Conservation (phyloP, 2,329 filamentous ascomycete species). For the Thelonectria discophora region DNA sequence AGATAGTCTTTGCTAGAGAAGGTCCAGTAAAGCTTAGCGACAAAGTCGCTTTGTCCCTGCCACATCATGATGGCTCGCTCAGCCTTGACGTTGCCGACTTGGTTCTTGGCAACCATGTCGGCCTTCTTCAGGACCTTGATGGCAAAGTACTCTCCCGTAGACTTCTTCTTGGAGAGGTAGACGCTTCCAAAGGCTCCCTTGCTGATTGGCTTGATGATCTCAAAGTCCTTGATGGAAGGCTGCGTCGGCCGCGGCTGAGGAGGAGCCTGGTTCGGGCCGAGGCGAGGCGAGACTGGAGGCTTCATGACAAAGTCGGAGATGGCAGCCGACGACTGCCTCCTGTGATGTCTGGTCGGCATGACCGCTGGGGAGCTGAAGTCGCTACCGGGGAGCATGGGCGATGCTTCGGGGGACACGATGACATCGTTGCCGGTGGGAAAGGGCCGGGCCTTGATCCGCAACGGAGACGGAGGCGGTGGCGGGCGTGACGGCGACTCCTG, state of each 20-base stretch:
- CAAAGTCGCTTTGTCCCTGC: conserved; percentile 98
- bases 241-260: conserved; percentile 88
- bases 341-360: conserved; percentile 71
- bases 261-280: conserved; percentile 78
- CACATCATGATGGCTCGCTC: conserved; percentile 99
- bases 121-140: conserved; percentile 99
- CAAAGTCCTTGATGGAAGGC: conserved; percentile 98
- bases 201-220: conserved; percentile 99
- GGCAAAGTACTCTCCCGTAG: conserved; percentile 96
- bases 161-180: conserved; percentile 98
- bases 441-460: conserved; percentile 85
- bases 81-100: conserved; percentile 98
- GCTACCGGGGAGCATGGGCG: conserved; percentile 83
- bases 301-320: conserved; percentile 74
- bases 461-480: conserved; percentile 83
- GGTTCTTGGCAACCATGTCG: conserved; percentile 99
- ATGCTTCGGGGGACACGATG: conserved; percentile 85
- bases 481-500: conserved; percentile 88
- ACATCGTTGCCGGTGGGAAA: conserved; percentile 68
- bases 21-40: conserved; percentile 99
- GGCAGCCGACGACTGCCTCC: conserved; percentile 89
- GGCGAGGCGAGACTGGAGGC: conserved; percentile 82
- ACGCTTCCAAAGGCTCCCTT: conserved; percentile 98
- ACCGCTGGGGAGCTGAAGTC: conserved; percentile 82
- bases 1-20: conserved; percentile 99